Conservation (phyloP, 177 flowering plant genomes). For the Vitis hybrid region DNA sequence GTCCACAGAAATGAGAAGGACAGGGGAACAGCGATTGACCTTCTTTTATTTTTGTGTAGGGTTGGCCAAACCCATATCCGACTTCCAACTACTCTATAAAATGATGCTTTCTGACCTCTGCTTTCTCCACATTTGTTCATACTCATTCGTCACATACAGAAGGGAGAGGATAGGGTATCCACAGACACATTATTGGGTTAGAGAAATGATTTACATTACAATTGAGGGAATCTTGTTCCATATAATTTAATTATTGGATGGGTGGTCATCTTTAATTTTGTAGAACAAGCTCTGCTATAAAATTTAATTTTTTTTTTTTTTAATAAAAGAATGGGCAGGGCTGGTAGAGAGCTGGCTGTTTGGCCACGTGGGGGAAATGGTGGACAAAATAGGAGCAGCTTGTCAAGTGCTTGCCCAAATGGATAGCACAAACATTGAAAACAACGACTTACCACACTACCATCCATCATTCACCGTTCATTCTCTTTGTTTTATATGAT, state of each 20-base stretch:
- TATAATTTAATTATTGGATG: no score
- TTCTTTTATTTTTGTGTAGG: constrained; percentile 6
- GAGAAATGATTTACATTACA: no score
- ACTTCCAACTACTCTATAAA: constrained; percentile 19
- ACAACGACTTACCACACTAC: no score
- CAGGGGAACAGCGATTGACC: not conserved
- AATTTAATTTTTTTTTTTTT: no score
- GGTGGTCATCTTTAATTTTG: no score
- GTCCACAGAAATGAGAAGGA: not conserved
- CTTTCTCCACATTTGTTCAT: no score
- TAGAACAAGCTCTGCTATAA: no score
- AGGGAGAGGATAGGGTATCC: no score
- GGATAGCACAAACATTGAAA: not conserved
- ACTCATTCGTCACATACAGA: no score
- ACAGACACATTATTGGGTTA: no score
- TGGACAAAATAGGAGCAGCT: not conserved
- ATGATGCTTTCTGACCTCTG: constrained; percentile 5
- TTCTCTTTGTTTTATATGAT: constrained; percentile 21
- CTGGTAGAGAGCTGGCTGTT: not conserved
- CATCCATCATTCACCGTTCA: not conserved
- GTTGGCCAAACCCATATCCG: constrained; percentile 25
- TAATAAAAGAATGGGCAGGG: not conserved
- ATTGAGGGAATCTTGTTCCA: no score
- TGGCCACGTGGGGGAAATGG: not conserved
- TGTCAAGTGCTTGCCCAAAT: not conserved